A percentile compares a stretch with the other conserved stretches of the same genome.
These are phyloP conservation scores for Parafenestella ontariensis DNA, from an alignment of 2,329 filamentous ascomycete genomes.

Conservation along the genomic window DNA sequence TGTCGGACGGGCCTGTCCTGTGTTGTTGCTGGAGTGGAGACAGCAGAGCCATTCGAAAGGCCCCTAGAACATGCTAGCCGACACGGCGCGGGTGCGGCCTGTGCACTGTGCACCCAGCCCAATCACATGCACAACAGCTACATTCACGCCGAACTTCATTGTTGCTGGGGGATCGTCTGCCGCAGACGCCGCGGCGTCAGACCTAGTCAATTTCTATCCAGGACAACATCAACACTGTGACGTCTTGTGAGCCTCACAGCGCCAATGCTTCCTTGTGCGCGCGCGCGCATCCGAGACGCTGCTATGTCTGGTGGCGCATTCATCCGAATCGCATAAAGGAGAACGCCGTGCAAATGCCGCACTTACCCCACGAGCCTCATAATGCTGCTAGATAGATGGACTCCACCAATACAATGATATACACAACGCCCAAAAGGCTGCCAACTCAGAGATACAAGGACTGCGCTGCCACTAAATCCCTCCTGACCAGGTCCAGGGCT, in stretches of 20 bases:
- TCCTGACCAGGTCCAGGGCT: constrained; percentile 81
- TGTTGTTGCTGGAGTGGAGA: constrained; percentile 30
- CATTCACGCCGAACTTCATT: neutral
- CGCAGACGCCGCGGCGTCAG: constrained; percentile 23
- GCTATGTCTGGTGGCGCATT: constrained; percentile 19
- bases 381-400: constrained; percentile 21
- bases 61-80: constrained; percentile 12
- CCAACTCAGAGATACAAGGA: constrained; percentile 75
- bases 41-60: constrained; percentile 23
- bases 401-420: constrained; percentile 18
- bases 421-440: constrained; percentile 12
- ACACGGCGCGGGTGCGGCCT: constrained; percentile 1
- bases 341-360: constrained; percentile 21
- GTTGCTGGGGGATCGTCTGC: constrained; percentile 32
- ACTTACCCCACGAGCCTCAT: constrained; percentile 18
- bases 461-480: constrained; percentile 94
- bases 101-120: neutral
- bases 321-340: constrained; percentile 18
- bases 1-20: constrained; percentile 18
- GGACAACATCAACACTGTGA: constrained; percentile 19
- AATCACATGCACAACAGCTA: neutral
- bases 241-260: constrained; percentile 18
- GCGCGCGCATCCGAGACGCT: constrained; percentile 21
- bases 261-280: constrained; percentile 26
- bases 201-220: constrained; percentile 44